phyloP scores from a whole-genome alignment of 1,284 basidiomycete species.

The Ceratobasidium sp. region DNA sequence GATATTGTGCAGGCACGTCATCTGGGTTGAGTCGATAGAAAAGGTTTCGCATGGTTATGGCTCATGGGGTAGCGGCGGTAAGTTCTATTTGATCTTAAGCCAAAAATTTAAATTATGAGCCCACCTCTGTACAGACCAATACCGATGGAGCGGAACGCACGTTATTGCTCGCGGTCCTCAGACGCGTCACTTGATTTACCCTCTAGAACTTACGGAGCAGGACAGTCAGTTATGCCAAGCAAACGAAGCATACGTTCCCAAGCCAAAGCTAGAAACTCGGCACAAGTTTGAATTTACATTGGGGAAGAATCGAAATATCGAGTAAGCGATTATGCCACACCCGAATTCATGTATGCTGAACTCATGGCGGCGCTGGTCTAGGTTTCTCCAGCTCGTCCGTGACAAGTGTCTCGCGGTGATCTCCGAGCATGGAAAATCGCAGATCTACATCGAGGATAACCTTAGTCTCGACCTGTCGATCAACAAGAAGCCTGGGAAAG shows the following conservation, averaged over 20 bases:
- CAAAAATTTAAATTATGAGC: not conserved
- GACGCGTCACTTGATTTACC: constrained; percentile 30
- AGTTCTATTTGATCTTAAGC: not conserved
- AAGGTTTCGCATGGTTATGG: not conserved
- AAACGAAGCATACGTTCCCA: constrained; percentile 32
- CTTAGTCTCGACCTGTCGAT: constrained; percentile 25
- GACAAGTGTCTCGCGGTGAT: constrained; percentile 35
- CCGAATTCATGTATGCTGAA: not conserved
- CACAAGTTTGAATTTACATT: constrained; percentile 45
- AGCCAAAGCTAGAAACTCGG: constrained; percentile 27
- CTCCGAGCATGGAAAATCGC: constrained; percentile 26
- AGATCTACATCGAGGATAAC: constrained; percentile 40
- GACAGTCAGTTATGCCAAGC: constrained; percentile 43
- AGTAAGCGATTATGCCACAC: not conserved
- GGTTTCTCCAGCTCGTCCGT: constrained; percentile 33
- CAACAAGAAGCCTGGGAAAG: constrained; percentile 23
- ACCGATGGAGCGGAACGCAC: constrained; percentile 29
- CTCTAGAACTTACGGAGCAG: constrained; percentile 46
- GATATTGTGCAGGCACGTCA: not conserved
- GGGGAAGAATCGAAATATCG: constrained; percentile 9
- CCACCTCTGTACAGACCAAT: constrained; percentile 2
- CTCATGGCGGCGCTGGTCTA: not conserved
- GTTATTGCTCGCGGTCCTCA: constrained; percentile 4
- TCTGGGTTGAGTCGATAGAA: constrained; percentile 14
- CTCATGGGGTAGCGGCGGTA: not conserved